These are phyloP conservation scores for Fusarium oxysporum DNA, from an alignment of 2,329 filamentous ascomycete genomes.

Conservation along the genomic window DNA sequence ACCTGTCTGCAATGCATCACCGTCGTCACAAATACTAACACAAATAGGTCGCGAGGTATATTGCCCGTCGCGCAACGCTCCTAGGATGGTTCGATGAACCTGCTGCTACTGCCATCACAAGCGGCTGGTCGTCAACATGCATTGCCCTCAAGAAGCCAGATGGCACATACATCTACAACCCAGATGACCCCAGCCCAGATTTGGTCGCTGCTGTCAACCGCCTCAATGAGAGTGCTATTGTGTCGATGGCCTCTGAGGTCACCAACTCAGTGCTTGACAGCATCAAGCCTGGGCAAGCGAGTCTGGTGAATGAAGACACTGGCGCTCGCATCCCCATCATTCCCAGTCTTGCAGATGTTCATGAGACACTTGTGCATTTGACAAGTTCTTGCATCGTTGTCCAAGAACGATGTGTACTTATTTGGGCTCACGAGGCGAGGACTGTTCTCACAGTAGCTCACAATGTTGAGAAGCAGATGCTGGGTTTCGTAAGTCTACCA, in stretches of 20 bases:
- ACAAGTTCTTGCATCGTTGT: constrained; percentile 40
- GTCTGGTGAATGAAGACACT: constrained; percentile 35
- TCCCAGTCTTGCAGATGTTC: constrained; percentile 29
- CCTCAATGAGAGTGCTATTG: constrained; percentile 36
- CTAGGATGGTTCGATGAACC: constrained; percentile 46
- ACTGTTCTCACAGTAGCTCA: constrained; percentile 41
- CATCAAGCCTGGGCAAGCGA: constrained; percentile 34
- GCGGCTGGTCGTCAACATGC: constrained; percentile 43
- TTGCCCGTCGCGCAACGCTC: constrained; percentile 43
- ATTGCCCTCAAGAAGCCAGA: constrained; percentile 41
- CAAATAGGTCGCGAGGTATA: constrained; percentile 41
- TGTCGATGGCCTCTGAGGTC: constrained; percentile 44
- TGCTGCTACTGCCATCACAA: constrained; percentile 31
- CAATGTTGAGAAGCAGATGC: constrained; percentile 43
- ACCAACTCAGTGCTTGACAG: constrained; percentile 35
- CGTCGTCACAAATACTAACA: constrained; percentile 7
- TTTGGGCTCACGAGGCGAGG: constrained; percentile 43
- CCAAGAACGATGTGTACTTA: constrained; percentile 38
- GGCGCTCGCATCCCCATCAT: constrained; percentile 43
- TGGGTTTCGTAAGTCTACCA: constrained; percentile 36
- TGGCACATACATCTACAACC: constrained; percentile 35
- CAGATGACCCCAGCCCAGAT: constrained; percentile 40
- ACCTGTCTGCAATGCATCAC: background rate
- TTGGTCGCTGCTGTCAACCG: constrained; percentile 36
- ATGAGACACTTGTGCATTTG: constrained; percentile 20